Evolutionary conservation across 768 basidiomycete species (phyloP), one percentile per base, ranked within the genome.

Genomic region (Tulasnella sp.): DNA sequence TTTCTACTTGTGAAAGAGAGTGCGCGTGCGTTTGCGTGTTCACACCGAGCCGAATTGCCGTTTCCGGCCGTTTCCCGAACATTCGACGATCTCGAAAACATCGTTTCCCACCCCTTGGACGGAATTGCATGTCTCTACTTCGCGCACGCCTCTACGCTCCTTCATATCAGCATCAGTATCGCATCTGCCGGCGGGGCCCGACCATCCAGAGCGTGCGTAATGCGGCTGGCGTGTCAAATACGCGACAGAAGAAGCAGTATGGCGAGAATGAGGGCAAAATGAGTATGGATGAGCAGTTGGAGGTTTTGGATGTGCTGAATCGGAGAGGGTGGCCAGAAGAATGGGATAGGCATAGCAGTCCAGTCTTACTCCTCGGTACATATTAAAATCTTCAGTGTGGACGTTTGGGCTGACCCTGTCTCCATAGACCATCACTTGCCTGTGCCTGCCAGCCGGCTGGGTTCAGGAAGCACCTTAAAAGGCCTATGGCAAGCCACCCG

Each of bases 291-390:
- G 19, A 48, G 5, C 45, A 27, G n/a, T 48, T 48, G 45, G 45
- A 48, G 26, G 26, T 48, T 19, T 48, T 48, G 45, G 45, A 48
- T 48, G 45, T 48, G 45, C 26, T 48, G n/a, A 45, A 56, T 26
- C 41, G 55, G 30, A 19, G 41, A 17, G 55, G 55, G 4, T 27
- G 41, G 7, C 55, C 55, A 17, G 42, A 23, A 17, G 55, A 45
- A 4, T 56, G 27, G 17, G 55, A 56, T 44, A 34, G 29, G 34
- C 42, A 34, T 5, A 56, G 44, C 23, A 45, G 27, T 24, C 55
- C 55, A 2, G 27, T 56, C 19, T 27, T 42, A 42, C 55, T 56
- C 13, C 44, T 56, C 17, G 55, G 55, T 56, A 24, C n/a, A n/a
- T n/a, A n/a, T n/a, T n/a, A n/a, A n/a, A n/a, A 24, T 34, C 29